Conservation (phyloP, 2,329 filamentous ascomycete genomes). For the Colletotrichum sp. region DNA sequence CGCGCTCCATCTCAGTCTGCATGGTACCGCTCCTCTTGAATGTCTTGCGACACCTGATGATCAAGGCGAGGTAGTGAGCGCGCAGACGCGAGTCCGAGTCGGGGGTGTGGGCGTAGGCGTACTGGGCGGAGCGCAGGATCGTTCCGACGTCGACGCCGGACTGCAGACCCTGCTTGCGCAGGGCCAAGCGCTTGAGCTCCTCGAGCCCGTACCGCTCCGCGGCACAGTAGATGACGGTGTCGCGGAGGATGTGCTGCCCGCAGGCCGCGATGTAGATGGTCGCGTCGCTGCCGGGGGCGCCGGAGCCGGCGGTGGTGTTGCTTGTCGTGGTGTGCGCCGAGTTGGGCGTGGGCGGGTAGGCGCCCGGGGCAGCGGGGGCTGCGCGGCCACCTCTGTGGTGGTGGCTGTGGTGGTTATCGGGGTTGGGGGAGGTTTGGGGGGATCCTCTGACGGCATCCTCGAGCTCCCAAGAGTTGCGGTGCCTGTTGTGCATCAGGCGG, state of each 20-base stretch:
- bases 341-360: slow-evolving; percentile 28
- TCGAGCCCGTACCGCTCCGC: slow-evolving; percentile 91
- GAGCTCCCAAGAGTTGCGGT: slow-evolving; percentile 86
- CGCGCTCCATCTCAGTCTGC: slow-evolving; percentile 98
- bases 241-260: slow-evolving; percentile 80
- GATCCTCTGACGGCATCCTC: slow-evolving; percentile 66
- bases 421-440: slow-evolving; percentile 56
- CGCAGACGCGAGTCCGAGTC: slow-evolving; percentile 91
- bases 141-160: slow-evolving; percentile 90
- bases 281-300: slow-evolving; percentile 70
- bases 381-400: slow-evolving; percentile 44
- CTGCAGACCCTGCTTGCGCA: slow-evolving; percentile 95
- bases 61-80: slow-evolving; percentile 95
- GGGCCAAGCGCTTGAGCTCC: slow-evolving; percentile 87
- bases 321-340: slow-evolving; percentile 62
- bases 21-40: slow-evolving; percentile 99
- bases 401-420: slow-evolving; percentile 34
- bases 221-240: slow-evolving; percentile 94
- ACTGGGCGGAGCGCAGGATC: slow-evolving; percentile 90
- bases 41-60: slow-evolving; percentile 95
- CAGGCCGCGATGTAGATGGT: slow-evolving; percentile 79
- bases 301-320: slow-evolving; percentile 51
- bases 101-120: slow-evolving; percentile 94
- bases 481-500: slow-evolving; percentile 85
- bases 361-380: slow-evolving; percentile 38